A percentile compares a stretch with the other conserved stretches of the same genome.
These are phyloP conservation scores for Talaromyces sp. DNA, from an alignment of 2,329 filamentous ascomycete species.

Conservation along the genomic window DNA sequence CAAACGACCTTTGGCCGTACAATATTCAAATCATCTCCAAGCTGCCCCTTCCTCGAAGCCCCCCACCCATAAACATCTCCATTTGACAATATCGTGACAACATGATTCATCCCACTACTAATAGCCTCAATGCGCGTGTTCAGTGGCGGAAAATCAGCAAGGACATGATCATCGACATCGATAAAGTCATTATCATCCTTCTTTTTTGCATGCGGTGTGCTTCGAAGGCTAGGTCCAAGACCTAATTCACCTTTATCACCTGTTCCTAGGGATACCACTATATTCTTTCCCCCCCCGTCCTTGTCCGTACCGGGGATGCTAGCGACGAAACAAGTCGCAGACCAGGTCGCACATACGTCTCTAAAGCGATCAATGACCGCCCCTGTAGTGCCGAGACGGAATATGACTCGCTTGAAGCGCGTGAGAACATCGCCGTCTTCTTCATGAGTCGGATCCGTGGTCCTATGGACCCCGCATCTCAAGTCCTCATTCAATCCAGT, in stretches of 20 bases:
- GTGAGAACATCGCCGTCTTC: background rate
- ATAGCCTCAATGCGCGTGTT: slow-evolving; percentile 61
- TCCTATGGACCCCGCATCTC: slow-evolving; percentile 37
- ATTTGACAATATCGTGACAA: slow-evolving; percentile 67
- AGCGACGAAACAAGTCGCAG: slow-evolving; percentile 62
- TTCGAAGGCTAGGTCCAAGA: slow-evolving; percentile 44
- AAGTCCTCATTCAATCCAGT: slow-evolving; percentile 59
- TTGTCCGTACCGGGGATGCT: background rate
- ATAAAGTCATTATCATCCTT: slow-evolving; percentile 43
- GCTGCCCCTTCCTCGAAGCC: slow-evolving; percentile 77
- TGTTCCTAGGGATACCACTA: slow-evolving; percentile 55
- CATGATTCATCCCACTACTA: slow-evolving; percentile 73
- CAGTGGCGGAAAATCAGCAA: slow-evolving; percentile 58
- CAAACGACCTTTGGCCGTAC: slow-evolving; percentile 46
- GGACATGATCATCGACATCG: background rate
- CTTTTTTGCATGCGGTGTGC: slow-evolving; percentile 33
- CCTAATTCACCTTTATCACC: slow-evolving; percentile 72
- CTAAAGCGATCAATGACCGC: slow-evolving; percentile 33
- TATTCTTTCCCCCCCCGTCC: slow-evolving; percentile 49
- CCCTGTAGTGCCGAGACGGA: slow-evolving; percentile 19
- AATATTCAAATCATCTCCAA: slow-evolving; percentile 57
- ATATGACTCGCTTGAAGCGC: slow-evolving; percentile 29
- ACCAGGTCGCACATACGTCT: slow-evolving; percentile 72
- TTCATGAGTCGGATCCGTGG: background rate
- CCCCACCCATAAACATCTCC: slow-evolving; percentile 88